Base-by-base conservation (phyloP, 805 yeast species). In the Saturnispora silvae region DNA sequence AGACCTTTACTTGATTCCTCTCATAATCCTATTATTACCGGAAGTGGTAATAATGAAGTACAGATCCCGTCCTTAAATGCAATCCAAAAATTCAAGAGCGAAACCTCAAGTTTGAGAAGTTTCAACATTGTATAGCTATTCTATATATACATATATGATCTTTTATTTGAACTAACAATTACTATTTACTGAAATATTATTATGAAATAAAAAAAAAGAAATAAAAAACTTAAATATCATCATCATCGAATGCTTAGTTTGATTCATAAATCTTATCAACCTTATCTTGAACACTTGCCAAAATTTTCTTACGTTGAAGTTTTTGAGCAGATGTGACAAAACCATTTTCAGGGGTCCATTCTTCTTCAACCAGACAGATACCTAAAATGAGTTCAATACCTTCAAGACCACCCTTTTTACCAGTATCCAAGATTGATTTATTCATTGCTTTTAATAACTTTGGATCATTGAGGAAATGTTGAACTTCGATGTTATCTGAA, bases 341-440 rank as follows among this genome's bases (percentile, higher is more conserved):
- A 1, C 96, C 97, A 55, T 76, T 83, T 61, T 85, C 92, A 30
- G 98, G 97, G 28, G 97, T 92, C 97, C 98, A 92, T 65, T 92
- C 98, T 36, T 77, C 89, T 46, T 83, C 87, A 40, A 77, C 69
- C 42, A 92, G 59, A 11, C 81, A 85, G 43, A 81, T 68, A 48
- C 87, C 94, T 46, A 74, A 75, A 40, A 92, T 56, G 46, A 89
- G 66, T 63, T 92, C 97, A 48, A 85, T 87, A 42, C 95, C 94
- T 34, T 61, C 66, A 47, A 92, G 72, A 8, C 94, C 95, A 56
- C 79, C 87, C 15, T 72, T 49, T 60, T 73, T 78, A 49, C 86
- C 98, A 7, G 96, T 83, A 19, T 70, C 69, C 38, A 81, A 53
- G 42, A 92, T 59, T 13, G 76, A 62, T 46, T 78, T 66, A 35